Percentiles rank a stretch among this genome's conserved stretches.
Conservation (phyloP, 2,329 filamentous ascomycete genomes). For the Trichophyton mentagrophytes region DNA sequence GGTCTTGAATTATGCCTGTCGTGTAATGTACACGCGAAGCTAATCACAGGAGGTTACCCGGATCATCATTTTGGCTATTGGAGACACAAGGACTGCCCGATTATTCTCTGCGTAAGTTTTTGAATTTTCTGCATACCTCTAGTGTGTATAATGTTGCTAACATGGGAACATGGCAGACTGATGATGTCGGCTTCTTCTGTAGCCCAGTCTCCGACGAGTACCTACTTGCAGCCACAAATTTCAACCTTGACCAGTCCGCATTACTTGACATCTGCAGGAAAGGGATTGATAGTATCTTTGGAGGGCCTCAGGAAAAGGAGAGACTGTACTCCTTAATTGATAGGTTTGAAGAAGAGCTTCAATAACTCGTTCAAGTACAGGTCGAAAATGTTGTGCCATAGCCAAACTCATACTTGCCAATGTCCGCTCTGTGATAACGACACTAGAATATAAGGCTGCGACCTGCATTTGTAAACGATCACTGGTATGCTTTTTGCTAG, state of each 20-base stretch:
- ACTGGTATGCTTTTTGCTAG: no score
- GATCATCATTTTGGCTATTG: constrained; percentile 71
- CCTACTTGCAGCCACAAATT: constrained; percentile 57
- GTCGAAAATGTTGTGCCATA: no score
- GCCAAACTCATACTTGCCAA: not conserved
- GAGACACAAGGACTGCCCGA: constrained; percentile 45
- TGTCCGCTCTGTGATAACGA: not conserved
- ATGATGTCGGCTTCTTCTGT: constrained; percentile 71
- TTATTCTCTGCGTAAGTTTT: constrained; percentile 55
- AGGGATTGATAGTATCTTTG: constrained; percentile 55
- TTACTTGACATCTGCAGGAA: constrained; percentile 47
- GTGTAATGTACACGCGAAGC: constrained; percentile 65
- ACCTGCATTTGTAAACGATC: no score
- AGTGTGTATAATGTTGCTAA: not conserved
- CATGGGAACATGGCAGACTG: constrained; percentile 45
- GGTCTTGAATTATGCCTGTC: constrained; percentile 67
- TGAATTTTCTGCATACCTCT: not conserved
- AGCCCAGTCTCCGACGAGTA: constrained; percentile 69
- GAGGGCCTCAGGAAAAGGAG: constrained; percentile 45
- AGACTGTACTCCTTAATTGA: constrained; percentile 17
- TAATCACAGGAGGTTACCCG: constrained; percentile 52
- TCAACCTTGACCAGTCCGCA: constrained; percentile 40
- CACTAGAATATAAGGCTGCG: no score
- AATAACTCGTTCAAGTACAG: not conserved
- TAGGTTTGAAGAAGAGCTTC: constrained; percentile 13